A percentile compares a stretch with the other conserved stretches of the same genome.
Conservation (phyloP, 2,329 filamentous ascomycete genomes). For the Metarhizium guizhouense region DNA sequence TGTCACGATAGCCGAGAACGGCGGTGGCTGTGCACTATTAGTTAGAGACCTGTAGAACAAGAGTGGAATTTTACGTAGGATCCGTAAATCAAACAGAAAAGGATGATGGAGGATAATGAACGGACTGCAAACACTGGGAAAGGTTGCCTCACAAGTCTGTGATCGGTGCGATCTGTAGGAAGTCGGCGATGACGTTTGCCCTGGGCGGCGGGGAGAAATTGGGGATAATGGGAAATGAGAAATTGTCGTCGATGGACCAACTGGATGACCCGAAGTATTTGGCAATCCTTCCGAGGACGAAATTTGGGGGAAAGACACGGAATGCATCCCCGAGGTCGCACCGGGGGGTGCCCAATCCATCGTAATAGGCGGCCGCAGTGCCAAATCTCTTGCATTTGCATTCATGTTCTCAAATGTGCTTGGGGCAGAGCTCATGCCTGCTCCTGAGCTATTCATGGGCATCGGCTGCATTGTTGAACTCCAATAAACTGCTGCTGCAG, state of each 20-base stretch:
- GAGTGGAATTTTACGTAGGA: not conserved
- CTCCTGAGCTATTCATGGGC: not conserved
- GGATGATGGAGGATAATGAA: not conserved
- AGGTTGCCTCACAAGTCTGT: conserved; percentile 4
- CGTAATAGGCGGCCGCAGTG: conserved; percentile 1
- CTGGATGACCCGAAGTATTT: conserved; percentile 12
- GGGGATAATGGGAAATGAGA: conserved; percentile 9
- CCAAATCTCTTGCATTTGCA: not conserved
- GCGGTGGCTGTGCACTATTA: not conserved
- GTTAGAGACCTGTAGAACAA: not conserved
- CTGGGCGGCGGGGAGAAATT: conserved; percentile 3
- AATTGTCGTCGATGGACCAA: conserved; percentile 8
- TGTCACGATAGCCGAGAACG: not conserved
- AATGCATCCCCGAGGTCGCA: conserved; percentile 13
- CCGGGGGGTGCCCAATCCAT: conserved; percentile 8
- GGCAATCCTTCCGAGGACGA: conserved; percentile 10
- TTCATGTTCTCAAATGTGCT: not conserved
- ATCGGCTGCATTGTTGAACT: not conserved
- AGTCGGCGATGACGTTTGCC: conserved; percentile 1
- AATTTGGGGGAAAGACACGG: conserved; percentile 10
- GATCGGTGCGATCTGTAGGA: conserved; percentile 1
- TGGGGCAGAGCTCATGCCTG: not conserved
- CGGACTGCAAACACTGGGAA: not conserved
- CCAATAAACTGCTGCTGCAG: not conserved
- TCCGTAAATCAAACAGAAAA: not conserved